Conservation (phyloP, 306 rosid genomes). For the Albizia julibrissin region DNA sequence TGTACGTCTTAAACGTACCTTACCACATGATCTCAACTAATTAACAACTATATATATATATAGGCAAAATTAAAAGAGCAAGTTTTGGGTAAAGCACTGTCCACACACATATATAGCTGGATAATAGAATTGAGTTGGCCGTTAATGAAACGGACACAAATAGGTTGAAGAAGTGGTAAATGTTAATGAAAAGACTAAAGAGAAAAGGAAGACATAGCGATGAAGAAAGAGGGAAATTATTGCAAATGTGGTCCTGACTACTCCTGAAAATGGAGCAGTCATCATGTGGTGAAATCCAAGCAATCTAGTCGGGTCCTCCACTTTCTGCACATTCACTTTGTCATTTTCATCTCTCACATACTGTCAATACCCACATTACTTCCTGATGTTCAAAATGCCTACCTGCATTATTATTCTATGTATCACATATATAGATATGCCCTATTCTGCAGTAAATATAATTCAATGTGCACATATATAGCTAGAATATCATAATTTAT, state of each 20-base stretch:
- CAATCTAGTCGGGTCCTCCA: conserved; percentile 57
- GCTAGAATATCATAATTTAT: background rate
- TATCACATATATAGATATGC: background rate
- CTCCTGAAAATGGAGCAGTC: conserved; percentile 34
- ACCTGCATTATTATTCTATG: background rate
- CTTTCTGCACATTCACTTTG: conserved; percentile 34
- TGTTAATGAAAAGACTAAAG: background rate
- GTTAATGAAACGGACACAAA: background rate
- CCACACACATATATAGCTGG: background rate
- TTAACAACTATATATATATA: background rate
- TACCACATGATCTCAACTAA: background rate
- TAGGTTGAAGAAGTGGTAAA: background rate
- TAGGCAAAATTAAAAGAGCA: background rate
- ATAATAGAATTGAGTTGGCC: background rate
- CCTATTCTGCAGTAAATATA: background rate
- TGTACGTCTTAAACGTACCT: no score
- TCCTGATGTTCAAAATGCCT: background rate
- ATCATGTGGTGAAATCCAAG: conserved; percentile 68
- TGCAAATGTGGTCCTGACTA: conserved; percentile 39
- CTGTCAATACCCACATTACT: no score
- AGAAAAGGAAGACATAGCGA: background rate
- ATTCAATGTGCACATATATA: background rate
- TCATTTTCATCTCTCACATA: conserved; percentile 9
- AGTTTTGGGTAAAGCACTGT: background rate
- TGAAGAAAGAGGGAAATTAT: background rate